phyloP scores from a whole-genome alignment of 2,329 filamentous ascomycete species.

The Aspergillus luchuensis region DNA sequence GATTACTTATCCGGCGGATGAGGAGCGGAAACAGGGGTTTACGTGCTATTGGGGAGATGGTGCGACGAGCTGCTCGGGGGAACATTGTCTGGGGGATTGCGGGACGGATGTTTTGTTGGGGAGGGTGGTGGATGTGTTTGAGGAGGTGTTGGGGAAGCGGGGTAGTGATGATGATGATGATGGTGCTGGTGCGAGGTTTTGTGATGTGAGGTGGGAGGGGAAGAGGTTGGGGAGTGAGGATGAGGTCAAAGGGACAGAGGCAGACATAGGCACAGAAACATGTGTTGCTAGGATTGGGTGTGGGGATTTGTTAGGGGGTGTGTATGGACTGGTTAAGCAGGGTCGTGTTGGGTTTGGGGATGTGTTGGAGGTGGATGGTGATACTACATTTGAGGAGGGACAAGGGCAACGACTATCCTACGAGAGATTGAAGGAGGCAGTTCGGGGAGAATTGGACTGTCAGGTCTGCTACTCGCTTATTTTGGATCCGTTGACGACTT shows the following conservation, averaged over 20 bases:
- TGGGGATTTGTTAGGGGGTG: conserved; percentile 56
- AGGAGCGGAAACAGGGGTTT: conserved; percentile 69
- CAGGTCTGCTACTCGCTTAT: conserved; percentile 84
- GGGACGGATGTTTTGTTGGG: conserved; percentile 73
- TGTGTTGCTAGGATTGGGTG: conserved; percentile 9
- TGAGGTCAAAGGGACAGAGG: conserved; percentile 8
- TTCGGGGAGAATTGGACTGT: conserved; percentile 76
- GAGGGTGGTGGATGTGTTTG: conserved; percentile 67
- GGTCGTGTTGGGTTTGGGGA: conserved; percentile 59
- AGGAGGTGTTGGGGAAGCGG: conserved; percentile 30
- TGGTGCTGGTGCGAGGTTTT: conserved; percentile 31
- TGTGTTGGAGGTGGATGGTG: conserved; percentile 50
- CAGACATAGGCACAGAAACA: too few species aligned
- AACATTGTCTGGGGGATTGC: conserved; percentile 78
- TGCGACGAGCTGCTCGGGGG: conserved; percentile 58
- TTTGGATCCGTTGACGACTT: conserved; percentile 78
- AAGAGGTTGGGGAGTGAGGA: not conserved
- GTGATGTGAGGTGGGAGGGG: too few species aligned
- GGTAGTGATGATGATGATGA: too few species aligned
- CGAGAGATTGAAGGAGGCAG: conserved; percentile 60
- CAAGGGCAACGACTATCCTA: conserved; percentile 45
- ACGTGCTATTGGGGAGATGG: conserved; percentile 61
- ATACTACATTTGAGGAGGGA: conserved; percentile 42
- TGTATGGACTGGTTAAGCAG: conserved; percentile 65
- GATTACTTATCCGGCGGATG: conserved; percentile 74